Conservation (phyloP, 2,329 filamentous ascomycete species). For the Cryoendolithus antarcticus region DNA sequence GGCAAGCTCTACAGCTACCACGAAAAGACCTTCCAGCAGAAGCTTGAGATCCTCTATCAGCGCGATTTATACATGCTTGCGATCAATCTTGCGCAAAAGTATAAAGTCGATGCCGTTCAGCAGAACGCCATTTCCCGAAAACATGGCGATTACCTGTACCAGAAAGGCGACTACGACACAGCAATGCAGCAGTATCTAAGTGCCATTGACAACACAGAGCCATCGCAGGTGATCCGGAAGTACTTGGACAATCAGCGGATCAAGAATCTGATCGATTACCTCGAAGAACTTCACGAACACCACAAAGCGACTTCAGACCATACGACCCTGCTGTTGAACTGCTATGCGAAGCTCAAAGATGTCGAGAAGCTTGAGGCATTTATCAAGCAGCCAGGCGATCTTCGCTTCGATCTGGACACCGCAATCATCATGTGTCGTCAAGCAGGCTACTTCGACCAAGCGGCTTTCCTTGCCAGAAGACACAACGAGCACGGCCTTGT, state of each 20-base stretch:
- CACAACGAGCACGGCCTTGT: conserved; percentile 90
- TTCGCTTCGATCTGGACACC: conserved; percentile 94
- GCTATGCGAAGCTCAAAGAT: conserved; percentile 95
- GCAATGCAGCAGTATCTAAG: conserved; percentile 99
- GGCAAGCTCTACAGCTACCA: conserved; percentile 86
- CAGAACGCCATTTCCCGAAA: conserved; percentile 86
- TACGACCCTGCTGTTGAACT: conserved; percentile 87
- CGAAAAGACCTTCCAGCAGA: conserved; percentile 80
- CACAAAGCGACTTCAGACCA: conserved; percentile 89
- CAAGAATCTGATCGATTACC: conserved; percentile 91
- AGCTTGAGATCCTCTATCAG: conserved; percentile 86
- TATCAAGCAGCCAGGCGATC: conserved; percentile 85
- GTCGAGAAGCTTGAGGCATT: conserved; percentile 93
- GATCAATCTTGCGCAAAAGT: conserved; percentile 84
- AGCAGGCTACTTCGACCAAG: conserved; percentile 92
- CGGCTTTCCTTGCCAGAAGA: conserved; percentile 86
- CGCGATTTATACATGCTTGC: conserved; percentile 85
- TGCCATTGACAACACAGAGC: conserved; percentile 90
- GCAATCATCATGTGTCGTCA: conserved; percentile 96
- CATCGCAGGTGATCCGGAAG: conserved; percentile 92
- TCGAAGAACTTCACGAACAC: conserved; percentile 91
- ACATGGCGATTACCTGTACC: conserved; percentile 89
- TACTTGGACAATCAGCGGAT: conserved; percentile 96
- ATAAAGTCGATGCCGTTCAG: conserved; percentile 64
- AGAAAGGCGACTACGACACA: conserved; percentile 89